A percentile compares a stretch with the other conserved stretches of the same genome.
Evolutionary conservation across 202 grass and related monocot species (phyloP).

Genomic region (Setaria italica): DNA sequence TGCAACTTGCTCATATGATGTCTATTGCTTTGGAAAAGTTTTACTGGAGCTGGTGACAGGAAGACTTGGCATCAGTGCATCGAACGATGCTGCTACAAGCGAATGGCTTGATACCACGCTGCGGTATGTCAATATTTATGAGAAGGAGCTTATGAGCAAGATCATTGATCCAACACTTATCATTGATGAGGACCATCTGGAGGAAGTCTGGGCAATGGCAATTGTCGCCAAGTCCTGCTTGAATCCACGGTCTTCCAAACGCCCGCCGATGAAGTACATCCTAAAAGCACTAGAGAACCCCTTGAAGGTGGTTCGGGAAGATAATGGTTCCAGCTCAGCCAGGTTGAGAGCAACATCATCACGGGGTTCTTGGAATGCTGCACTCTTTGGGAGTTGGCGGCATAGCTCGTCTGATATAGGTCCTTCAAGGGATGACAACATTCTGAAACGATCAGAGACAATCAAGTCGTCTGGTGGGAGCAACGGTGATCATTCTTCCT

Average conservation of each 20-base stretch:
- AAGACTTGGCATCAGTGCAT: constrained; percentile 71
- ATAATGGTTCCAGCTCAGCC: constrained; percentile 71
- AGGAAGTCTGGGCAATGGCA: constrained; percentile 98
- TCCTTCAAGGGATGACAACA: constrained; percentile 69
- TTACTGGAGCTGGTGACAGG: constrained; percentile 94
- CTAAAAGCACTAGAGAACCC: constrained; percentile 95
- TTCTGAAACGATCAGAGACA: constrained; percentile 72
- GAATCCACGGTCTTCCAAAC: constrained; percentile 82
- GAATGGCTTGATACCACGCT: constrained; percentile 77
- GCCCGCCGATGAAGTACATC: constrained; percentile 83
- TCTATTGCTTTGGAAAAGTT: constrained; percentile 92
- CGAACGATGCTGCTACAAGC: constrained; percentile 58
- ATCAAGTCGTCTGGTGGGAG: constrained; percentile 78
- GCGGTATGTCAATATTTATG: constrained; percentile 80
- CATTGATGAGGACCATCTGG: constrained; percentile 94
- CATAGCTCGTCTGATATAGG: constrained; percentile 79
- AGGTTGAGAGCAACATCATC: constrained; percentile 89
- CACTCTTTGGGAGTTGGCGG: constrained; percentile 94
- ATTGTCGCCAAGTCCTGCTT: constrained; percentile 97
- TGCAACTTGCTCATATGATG: constrained; percentile 76
- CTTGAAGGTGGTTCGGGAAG: constrained; percentile 93
- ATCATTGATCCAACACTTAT: constrained; percentile 92
- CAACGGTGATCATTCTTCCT: constrained; percentile 86
- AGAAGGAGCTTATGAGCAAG: constrained; percentile 92
- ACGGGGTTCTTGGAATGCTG: constrained; percentile 91